A percentile compares a stretch with the other conserved stretches of the same genome.
Conservation (phyloP, 2,329 filamentous ascomycete genomes). For the Pezicula carpinea region DNA sequence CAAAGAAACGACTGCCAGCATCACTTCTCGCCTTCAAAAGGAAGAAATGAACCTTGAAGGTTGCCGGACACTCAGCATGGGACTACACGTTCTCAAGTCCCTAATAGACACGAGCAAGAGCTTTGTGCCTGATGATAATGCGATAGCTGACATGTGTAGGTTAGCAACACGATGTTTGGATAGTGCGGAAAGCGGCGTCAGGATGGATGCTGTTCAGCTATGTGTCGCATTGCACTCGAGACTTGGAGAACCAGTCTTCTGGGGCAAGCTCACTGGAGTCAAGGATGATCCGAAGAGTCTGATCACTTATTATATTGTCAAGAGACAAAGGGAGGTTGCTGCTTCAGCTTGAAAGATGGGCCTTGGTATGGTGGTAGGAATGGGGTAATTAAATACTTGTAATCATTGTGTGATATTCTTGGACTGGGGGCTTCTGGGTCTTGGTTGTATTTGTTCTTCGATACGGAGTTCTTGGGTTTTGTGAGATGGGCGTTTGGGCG, state of each 20-base stretch:
- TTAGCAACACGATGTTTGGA: slow-evolving; percentile 55
- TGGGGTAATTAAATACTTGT: no score
- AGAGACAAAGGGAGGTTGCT: slow-evolving; percentile 54
- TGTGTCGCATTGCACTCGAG: slow-evolving; percentile 66
- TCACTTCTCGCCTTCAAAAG: slow-evolving; percentile 43
- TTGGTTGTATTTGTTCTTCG: no score
- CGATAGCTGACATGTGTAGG: slow-evolving; percentile 46
- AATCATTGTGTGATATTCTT: no score
- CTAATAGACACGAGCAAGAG: slow-evolving; percentile 41
- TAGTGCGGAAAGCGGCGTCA: slow-evolving; percentile 55
- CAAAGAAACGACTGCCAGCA: slow-evolving; percentile 52
- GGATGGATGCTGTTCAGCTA: slow-evolving; percentile 76
- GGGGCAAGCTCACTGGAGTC: slow-evolving; percentile 59
- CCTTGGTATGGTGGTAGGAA: background rate
- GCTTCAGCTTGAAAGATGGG: slow-evolving; percentile 8
- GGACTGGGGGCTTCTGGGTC: no score
- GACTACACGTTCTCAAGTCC: slow-evolving; percentile 57
- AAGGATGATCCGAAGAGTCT: slow-evolving; percentile 71
- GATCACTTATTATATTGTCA: slow-evolving; percentile 77
- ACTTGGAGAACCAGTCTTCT: slow-evolving; percentile 59
- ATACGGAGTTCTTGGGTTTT: no score
- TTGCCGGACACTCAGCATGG: slow-evolving; percentile 54
- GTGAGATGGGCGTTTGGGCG: background rate
- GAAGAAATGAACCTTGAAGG: slow-evolving; percentile 41
- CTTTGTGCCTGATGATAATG: slow-evolving; percentile 44